Base-by-base conservation (phyloP, 139 green algal species). In the Zygnema circumcarinatum region DNA sequence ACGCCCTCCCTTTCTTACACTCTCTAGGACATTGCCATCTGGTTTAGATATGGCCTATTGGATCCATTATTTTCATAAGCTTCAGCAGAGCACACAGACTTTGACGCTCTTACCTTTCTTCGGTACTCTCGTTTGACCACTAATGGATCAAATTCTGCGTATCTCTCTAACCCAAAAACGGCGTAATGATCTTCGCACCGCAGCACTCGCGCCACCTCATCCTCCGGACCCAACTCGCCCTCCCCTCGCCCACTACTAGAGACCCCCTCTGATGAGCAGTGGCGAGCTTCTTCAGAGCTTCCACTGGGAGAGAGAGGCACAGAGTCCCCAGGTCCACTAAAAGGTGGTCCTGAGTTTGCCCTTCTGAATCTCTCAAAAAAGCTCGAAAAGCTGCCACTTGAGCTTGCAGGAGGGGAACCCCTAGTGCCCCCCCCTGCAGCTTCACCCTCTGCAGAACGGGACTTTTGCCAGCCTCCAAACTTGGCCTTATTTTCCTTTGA, bases 91-190 rank as follows among this genome's bases (percentile, higher is more conserved):
- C n/a, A n/a, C n/a, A n/a, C n/a, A n/a, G n/a, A n/a, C n/a, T n/a
- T n/a, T n/a, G n/a, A n/a, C n/a, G n/a, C n/a, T 40, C 69, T 40
- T 78, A 78, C 69, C 36, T 78, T 78, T 40, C 69, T 40, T 11
- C 69, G 69, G 16, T 78, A 78, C 16, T 78, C 69, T 11, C 69
- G 69, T 42, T 78, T 78, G 16, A 78, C 11, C 35, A 16, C 16
- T 11, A 78, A 3, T 53, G 7, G 7, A 42, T 78, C 69, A 11
- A 42, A 42, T 25, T 41, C 16, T 25, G 35, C 69, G 11, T 78
- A 78, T 42, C 36, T 78, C 35, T 42, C 36, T 11, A 78, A 78
- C 35, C 69, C 69, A 3, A 78, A 42, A 11, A 78, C 69, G 7
- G 69, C 7, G 11, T 78, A 78, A 42, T 78, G 69, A 42, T 78